Evolutionary conservation across 768 basidiomycete species (phyloP), one percentile per base, ranked within the genome.

Genomic region (Tulasnella sp.): DNA sequence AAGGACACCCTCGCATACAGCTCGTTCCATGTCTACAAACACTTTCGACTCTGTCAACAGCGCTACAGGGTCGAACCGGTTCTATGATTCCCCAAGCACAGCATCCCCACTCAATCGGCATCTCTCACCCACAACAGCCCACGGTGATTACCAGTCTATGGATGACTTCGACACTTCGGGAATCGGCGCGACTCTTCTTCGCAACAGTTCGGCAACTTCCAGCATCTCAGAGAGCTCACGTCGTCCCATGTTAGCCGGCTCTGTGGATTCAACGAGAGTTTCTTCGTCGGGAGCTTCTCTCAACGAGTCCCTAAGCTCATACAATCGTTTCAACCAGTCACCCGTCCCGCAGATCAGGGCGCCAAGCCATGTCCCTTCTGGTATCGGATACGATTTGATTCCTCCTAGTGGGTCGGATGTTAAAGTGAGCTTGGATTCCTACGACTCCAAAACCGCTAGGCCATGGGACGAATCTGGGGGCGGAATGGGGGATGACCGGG

Each of bases 351-450:
- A 70, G 69, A 15, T 42, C 37, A 70, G 19, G 69, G 36, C 69
- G 17, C 36, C 36, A 38, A 38, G 29, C 29, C 45, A 42, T 34
- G 58, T 74, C 73, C 52, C 49, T 38, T 38, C 73, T 54, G 49
- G 54, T 15, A 42, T 54, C 36, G 73, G 42, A 31, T 74, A 52
- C 52, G 73, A 74, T 15, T 58, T 52, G 25, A 54, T 74, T 54
- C 73, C 73, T 3, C 73, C 73, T 31, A 74, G 38, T 40, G 73
- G 73, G 15, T 37, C 73, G 25, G 73, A 74, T 36, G 73, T 74
- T 34, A 74, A 74, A 17, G 73, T 74, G 25, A 74, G 52, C 73
- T 54, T 58, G n/a, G 42, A 52, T 12, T 70, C 69, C 2, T 58
- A 67, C 52, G 54, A 69, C 75, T 45, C 31, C 67, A 76, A 69